Percentiles rank a stretch among this genome's conserved stretches.
phyloP scores from a whole-genome alignment of 345 rosid species.

The Raphanus sativus region DNA sequence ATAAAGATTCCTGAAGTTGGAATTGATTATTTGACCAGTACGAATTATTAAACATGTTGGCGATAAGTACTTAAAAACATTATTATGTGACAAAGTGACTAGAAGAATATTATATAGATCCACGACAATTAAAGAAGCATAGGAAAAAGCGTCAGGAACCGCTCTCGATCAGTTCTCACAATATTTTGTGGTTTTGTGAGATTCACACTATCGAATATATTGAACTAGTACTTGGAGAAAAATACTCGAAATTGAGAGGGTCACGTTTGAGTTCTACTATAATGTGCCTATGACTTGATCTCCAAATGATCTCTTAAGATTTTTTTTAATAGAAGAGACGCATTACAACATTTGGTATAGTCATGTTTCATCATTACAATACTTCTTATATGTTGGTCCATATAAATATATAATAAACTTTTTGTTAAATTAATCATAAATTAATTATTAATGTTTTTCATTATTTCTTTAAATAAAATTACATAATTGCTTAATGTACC shows the following conservation, averaged over 20 bases:
- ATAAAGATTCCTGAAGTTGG: slow-evolving; percentile 22
- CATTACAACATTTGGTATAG: too few species aligned
- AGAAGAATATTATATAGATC: background rate
- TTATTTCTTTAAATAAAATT: too few species aligned
- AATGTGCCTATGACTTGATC: background rate
- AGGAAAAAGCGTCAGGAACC: background rate
- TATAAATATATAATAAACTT: too few species aligned
- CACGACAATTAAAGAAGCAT: background rate
- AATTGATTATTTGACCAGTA: slow-evolving; percentile 13
- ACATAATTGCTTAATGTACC: too few species aligned
- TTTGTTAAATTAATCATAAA: too few species aligned
- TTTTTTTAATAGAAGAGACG: too few species aligned
- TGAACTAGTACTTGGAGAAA: background rate
- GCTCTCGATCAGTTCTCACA: slow-evolving; percentile 13
- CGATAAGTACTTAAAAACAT: background rate
- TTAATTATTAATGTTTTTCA: too few species aligned
- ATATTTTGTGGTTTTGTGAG: slow-evolving; percentile 5
- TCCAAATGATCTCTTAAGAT: too few species aligned
- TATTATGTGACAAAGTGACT: background rate
- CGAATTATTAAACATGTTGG: background rate
- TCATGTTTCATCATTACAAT: too few species aligned
- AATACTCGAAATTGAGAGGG: slow-evolving; percentile 17
- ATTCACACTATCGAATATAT: slow-evolving; percentile 1
- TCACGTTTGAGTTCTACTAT: slow-evolving; percentile 19
- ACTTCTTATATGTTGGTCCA: too few species aligned